These are phyloP conservation scores for Saturnispora kantuleensis DNA, from an alignment of 805 yeast species.

Conservation along the genomic window DNA sequence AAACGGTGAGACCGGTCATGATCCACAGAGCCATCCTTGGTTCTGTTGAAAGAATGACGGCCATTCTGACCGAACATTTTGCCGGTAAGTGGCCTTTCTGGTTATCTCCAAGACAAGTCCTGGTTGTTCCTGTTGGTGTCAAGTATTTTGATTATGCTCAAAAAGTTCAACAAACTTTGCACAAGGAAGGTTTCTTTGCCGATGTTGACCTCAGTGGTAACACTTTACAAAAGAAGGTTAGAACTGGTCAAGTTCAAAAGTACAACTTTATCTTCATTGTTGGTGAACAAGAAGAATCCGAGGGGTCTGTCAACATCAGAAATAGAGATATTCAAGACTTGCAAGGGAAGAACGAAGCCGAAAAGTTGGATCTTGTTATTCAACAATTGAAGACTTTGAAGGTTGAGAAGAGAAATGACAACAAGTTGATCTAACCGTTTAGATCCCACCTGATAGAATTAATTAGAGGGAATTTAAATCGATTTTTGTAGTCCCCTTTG, in stretches of 20 bases:
- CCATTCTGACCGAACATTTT: slow-evolving; percentile 93
- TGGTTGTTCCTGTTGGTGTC: slow-evolving; percentile 95
- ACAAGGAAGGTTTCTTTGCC: slow-evolving; percentile 73
- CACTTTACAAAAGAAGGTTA: slow-evolving; percentile 95
- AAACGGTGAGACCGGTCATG: slow-evolving; percentile 88
- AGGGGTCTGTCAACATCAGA: slow-evolving; percentile 83
- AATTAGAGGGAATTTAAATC: neutral
- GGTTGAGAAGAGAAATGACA: slow-evolving; percentile 67
- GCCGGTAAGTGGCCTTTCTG: slow-evolving; percentile 99
- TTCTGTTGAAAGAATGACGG: slow-evolving; percentile 98
- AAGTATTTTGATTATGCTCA: slow-evolving; percentile 87
- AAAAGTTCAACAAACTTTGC: slow-evolving; percentile 58
- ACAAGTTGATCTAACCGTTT: slow-evolving; percentile 28
- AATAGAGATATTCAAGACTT: slow-evolving; percentile 89
- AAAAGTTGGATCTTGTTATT: slow-evolving; percentile 62
- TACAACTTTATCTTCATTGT: slow-evolving; percentile 95
- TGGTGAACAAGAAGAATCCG: slow-evolving; percentile 85
- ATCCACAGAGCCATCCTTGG: slow-evolving; percentile 98
- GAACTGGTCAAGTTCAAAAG: slow-evolving; percentile 90
- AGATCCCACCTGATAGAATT: neutral
- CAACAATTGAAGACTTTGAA: slow-evolving; percentile 57
- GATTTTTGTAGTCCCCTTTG: neutral
- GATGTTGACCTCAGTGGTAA: slow-evolving; percentile 92
- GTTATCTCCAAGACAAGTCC: slow-evolving; percentile 97
- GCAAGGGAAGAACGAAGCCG: slow-evolving; percentile 87